Base-by-base conservation (phyloP, 176 grass and related monocot genomes). In the Tuctoria greenei region DNA sequence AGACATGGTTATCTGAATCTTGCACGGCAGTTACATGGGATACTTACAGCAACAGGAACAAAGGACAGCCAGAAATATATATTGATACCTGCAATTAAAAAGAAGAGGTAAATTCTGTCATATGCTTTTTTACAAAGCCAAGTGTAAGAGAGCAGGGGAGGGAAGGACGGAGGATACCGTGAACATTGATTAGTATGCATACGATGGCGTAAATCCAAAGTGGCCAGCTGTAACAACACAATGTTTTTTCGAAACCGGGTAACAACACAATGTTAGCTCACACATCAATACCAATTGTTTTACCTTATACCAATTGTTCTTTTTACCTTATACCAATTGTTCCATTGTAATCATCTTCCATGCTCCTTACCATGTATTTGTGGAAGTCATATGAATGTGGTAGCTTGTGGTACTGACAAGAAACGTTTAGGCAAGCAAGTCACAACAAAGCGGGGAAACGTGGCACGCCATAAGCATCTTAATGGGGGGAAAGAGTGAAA, bases 11-110 rank as follows among this genome's bases (percentile, higher is more conserved):
- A 62, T 58, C 2, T 46, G 17, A 52, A 54, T 62, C 34, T n/a
- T 65, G 57, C 39, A 20, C 10, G 41, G 7, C 13, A 58, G 42
- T 40, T 60, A 56, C 36, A 43, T 18, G 10, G 50, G 35, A 72
- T 81, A 77, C 95, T 94, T 88, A 98, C 95, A 81, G 90, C 58
- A 63, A 77, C 89, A 79, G 89, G 95, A 71, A 79, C 63, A 64
- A 94, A 98, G 44, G 95, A 92, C 70, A 98, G 71, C 95, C 91
- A 98, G 81, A 98, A 98, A 79, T 98, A 98, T 85, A 98, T 94
- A 86, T 98, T 98, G 75, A 98, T 83, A 81, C 95, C 95, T 98
- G 46, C 37, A 91, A 59, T 47, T 83, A 39, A 75, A 87, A 36
- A 69, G 14, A 75, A 31, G 5, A 55, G 24, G 13, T 41, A 61